Base-by-base conservation (phyloP, 257 asterid species). In the Solanum phureja region DNA sequence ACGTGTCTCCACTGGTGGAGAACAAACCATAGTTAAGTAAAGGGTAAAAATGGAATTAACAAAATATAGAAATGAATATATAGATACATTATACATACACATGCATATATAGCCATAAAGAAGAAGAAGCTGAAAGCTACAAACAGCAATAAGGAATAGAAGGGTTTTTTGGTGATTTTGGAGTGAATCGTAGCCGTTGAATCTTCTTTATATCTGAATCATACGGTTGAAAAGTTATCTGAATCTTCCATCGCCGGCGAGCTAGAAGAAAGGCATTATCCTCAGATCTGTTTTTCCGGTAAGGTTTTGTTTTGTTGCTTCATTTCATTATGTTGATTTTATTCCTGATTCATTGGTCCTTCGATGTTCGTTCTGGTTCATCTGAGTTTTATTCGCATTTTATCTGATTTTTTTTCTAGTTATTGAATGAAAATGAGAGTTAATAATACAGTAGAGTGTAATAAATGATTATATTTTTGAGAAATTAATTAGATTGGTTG, bases 281-380 rank as follows among this genome's bases (percentile, higher is more conserved):
- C 56, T 89, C 89, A 94, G 98, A 95, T 94, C 98, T 94, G 95
- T 89, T 87, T 86, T 86, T 90, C 93, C 37, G 95, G 98, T 96
- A 92, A 92, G 96, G 92, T n/a, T 71, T 85, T 40, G 16, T 72
- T 85, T 35, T 89, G 83, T 83, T 7, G 1, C 6, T 64, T 79
- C 52, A 16, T 71, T 75, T 3, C 66, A 7, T 75, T 56, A 56
- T 18, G 6, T 82, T 29, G 23, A 27, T 49, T 44, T 27, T 19
- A 13, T 44, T 18, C 35, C 74, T n/a, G 71, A n/a, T 29, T 29
- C 44, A 12, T 49, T 83, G 18, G 83, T 82, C 62, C 33, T 87
- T 72, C 31, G 24, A 62, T 38, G 74, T 27, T 33, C 84, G 46
- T 88, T 86, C 11, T 40, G 35, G 83, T 42, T 27, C 3, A n/a